Conservation (phyloP, 2,329 filamentous ascomycete genomes). For the Talaromyces sp. region DNA sequence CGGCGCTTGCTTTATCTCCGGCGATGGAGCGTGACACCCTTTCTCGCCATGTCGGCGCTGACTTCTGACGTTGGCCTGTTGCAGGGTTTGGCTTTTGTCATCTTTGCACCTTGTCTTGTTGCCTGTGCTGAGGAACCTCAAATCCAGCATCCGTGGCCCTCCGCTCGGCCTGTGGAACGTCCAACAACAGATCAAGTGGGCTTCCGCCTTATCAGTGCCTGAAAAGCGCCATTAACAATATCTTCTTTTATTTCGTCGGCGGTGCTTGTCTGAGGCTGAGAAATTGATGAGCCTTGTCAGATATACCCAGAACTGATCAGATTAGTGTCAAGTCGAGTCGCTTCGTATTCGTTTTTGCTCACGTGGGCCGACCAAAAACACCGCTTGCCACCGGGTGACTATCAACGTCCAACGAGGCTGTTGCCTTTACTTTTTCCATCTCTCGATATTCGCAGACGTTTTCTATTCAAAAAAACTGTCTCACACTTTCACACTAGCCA, state of each 20-base stretch:
- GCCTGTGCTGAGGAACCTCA: not conserved
- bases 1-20: not conserved
- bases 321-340: not conserved
- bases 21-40: not conserved
- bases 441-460: not conserved
- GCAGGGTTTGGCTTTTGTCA: not conserved
- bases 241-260: not conserved
- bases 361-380: not conserved
- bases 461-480: not conserved
- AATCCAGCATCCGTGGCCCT: not conserved
- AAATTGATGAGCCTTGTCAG: not conserved
- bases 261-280: not conserved
- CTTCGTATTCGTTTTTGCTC: not conserved
- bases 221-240: not conserved
- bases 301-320: not conserved
- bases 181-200: not conserved
- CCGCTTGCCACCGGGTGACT: not conserved
- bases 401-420: not conserved
- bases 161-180: not conserved
- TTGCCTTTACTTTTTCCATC: not conserved
- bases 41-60: not conserved
- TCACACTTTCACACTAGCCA: not conserved
- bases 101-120: not conserved
- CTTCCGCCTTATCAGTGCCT: not conserved
- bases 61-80: not conserved